A percentile compares a stretch with the other conserved stretches of the same genome.
Evolutionary conservation across 371 early-diverging fungal species (phyloP).

Genomic region (Chytridiales sp.): DNA sequence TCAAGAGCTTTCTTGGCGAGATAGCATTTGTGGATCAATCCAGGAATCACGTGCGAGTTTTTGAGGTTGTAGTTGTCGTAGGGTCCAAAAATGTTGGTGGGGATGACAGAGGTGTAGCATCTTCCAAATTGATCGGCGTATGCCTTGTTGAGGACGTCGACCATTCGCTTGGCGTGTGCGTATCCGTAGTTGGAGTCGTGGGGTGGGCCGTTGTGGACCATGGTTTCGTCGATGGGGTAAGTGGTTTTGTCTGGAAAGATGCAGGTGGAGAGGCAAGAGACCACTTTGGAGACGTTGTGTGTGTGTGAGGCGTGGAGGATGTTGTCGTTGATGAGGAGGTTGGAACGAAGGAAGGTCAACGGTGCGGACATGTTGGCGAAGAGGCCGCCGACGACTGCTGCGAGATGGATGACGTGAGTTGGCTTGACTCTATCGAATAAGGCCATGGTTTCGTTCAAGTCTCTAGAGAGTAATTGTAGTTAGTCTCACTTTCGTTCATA

Average conservation of each 20-base stretch:
- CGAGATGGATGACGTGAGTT: slow-evolving; percentile 81
- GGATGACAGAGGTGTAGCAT: slow-evolving; percentile 80
- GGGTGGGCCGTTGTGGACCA: slow-evolving; percentile 86
- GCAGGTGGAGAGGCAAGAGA: slow-evolving; percentile 86
- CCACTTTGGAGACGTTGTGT: slow-evolving; percentile 71
- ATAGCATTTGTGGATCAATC: slow-evolving; percentile 83
- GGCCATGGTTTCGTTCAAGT: slow-evolving; percentile 59
- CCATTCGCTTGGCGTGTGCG: slow-evolving; percentile 84
- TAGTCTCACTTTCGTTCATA: not conserved
- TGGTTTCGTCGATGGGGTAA: slow-evolving; percentile 86
- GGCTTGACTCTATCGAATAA: slow-evolving; percentile 78
- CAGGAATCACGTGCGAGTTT: slow-evolving; percentile 84
- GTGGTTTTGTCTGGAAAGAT: slow-evolving; percentile 84
- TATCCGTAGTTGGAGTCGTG: slow-evolving; percentile 88
- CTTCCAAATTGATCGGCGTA: slow-evolving; percentile 81
- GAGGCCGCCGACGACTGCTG: slow-evolving; percentile 85
- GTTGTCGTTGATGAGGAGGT: slow-evolving; percentile 82
- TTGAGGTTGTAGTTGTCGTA: slow-evolving; percentile 81
- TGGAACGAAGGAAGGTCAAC: slow-evolving; percentile 75
- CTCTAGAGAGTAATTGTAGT: slow-evolving; percentile 45
- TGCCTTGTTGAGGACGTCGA: slow-evolving; percentile 83
- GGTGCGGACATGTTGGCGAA: slow-evolving; percentile 85
- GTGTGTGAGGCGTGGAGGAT: slow-evolving; percentile 65
- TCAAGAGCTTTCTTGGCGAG: slow-evolving; percentile 57
- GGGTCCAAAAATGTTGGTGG: slow-evolving; percentile 86